phyloP scores from a whole-genome alignment of 2,329 filamentous ascomycete species.

The Sporothrix pseudoabietina region DNA sequence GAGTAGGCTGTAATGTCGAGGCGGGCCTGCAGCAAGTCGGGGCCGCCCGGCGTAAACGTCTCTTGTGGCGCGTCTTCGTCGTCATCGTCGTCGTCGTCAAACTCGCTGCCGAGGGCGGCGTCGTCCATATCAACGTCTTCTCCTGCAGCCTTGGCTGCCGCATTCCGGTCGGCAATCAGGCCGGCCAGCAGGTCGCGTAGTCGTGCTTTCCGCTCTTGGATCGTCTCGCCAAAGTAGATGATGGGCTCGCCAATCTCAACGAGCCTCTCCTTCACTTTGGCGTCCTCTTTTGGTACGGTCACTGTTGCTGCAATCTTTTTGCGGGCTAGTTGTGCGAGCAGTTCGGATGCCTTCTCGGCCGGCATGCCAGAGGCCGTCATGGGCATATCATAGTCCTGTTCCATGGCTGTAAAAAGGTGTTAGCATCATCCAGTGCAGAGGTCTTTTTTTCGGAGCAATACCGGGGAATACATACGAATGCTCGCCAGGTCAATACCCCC shows the following conservation, averaged over 20 bases:
- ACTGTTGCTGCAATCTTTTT: slow-evolving; percentile 87
- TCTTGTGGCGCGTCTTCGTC: slow-evolving; percentile 82
- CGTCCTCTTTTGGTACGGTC: slow-evolving; percentile 89
- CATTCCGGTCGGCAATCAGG: slow-evolving; percentile 26
- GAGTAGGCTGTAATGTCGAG: slow-evolving; percentile 81
- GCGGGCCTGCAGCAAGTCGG: slow-evolving; percentile 73
- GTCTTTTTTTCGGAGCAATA: too few relatives aligned
- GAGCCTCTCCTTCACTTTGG: slow-evolving; percentile 75
- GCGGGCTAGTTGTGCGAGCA: slow-evolving; percentile 85
- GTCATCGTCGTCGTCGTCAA: slow-evolving; percentile 51
- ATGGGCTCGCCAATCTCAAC: slow-evolving; percentile 90
- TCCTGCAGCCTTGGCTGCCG: slow-evolving; percentile 14
- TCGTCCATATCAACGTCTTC: slow-evolving; percentile 46
- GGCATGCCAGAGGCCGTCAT: slow-evolving; percentile 65
- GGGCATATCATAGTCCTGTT: slow-evolving; percentile 83
- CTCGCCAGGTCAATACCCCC: slow-evolving; percentile 48
- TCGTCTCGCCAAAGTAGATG: slow-evolving; percentile 90
- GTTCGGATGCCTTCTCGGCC: slow-evolving; percentile 79
- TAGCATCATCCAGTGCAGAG: slow-evolving; percentile 9
- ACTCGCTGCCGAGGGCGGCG: slow-evolving; percentile 65
- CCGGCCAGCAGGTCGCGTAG: slow-evolving; percentile 70
- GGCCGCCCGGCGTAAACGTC: slow-evolving; percentile 85
- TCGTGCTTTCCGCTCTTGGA: slow-evolving; percentile 81
- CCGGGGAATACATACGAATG: slow-evolving; percentile 44
- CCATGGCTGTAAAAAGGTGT: slow-evolving; percentile 47